Evolutionary conservation across 306 rosid genomes (phyloP), one percentile per base, ranked within the genome.

Genomic region (Potentilla sterilis): DNA sequence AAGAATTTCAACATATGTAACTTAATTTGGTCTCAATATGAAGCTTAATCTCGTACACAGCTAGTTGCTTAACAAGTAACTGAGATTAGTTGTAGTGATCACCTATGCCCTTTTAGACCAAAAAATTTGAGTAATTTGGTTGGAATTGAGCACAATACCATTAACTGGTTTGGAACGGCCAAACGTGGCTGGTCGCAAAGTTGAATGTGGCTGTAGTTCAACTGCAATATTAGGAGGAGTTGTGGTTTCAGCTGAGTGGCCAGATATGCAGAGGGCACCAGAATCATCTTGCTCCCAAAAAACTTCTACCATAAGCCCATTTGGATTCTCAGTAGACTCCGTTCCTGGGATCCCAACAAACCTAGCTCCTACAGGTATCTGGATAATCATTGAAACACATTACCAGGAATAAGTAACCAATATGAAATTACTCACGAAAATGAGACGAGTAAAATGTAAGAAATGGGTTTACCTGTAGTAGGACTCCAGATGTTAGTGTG

Each of bases 261-360:
- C 89, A 3, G 91, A 74, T 44, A 94, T 69, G 86, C 96, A 88
- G 7, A 90, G 86, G 11, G 90, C 76, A 48, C 97, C 97, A 1
- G 84, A 74, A 51, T 94, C 97, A 81, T 91, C 94, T 88, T 87
- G 96, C 68, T 88, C 92, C 98, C 98, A 88, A 47, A 88, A 82
- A 37, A 88, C 94, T 85, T 91, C 90, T 70, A 91, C 96, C 97
- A 91, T 90, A 16, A 77, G 71, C 42, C 97, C 98, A 62, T 84
- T 85, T 28, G 92, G 92, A 72, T 77, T 79, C 69, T 89, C 94
- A 9, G 69, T 75, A 18, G 89, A 82, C 72, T 86, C 89, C 28
- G 95, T 89, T 69, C 96, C 91, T 46, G 97, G 96, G 81, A 91
- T 88, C 57, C 91, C 91, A 83, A 91, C 92, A 70, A 85, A 88